phyloP scores from a whole-genome alignment of 2,329 filamentous ascomycete species.

The Colletotrichum lindemuthianum region DNA sequence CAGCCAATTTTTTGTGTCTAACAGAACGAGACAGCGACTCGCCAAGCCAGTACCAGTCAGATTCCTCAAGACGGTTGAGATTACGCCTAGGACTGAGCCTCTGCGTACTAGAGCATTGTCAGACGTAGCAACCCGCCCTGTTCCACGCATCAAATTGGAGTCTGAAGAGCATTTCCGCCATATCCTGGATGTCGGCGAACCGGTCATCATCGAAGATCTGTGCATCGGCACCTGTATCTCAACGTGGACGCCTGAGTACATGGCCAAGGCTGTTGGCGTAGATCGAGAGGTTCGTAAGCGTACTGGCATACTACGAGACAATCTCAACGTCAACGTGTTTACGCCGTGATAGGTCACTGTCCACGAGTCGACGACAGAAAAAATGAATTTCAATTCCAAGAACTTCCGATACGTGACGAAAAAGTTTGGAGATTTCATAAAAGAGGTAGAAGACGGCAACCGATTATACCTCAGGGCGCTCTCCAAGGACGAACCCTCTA shows the following conservation, averaged over 20 bases:
- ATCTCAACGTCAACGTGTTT: not conserved
- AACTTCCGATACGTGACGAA: conserved; percentile 83
- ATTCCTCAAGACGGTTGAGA: conserved; percentile 19
- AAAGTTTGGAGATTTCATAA: conserved; percentile 73
- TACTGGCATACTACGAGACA: not conserved
- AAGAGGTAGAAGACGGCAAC: conserved; percentile 66
- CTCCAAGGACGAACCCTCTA: conserved; percentile 74
- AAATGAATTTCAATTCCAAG: conserved; percentile 84
- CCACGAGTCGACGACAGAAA: conserved; percentile 72
- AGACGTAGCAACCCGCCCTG: conserved; percentile 34
- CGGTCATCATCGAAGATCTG: conserved; percentile 72
- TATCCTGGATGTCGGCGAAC: conserved; percentile 67
- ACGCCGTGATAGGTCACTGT: conserved; percentile 69
- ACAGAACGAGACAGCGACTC: not conserved
- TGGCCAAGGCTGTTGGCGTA: conserved; percentile 69
- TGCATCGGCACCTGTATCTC: conserved; percentile 64
- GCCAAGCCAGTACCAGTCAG: not conserved
- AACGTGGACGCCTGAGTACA: conserved; percentile 75
- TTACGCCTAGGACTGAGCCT: conserved; percentile 31
- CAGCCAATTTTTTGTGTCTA: not conserved
- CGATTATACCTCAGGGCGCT: conserved; percentile 82
- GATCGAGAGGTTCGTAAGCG: conserved; percentile 63
- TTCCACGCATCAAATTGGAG: conserved; percentile 64
- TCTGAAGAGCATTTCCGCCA: conserved; percentile 67
- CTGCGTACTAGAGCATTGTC: conserved; percentile 18